These are phyloP conservation scores for Pichia sp. DNA, from an alignment of 1,139 yeast species.

Conservation along the genomic window DNA sequence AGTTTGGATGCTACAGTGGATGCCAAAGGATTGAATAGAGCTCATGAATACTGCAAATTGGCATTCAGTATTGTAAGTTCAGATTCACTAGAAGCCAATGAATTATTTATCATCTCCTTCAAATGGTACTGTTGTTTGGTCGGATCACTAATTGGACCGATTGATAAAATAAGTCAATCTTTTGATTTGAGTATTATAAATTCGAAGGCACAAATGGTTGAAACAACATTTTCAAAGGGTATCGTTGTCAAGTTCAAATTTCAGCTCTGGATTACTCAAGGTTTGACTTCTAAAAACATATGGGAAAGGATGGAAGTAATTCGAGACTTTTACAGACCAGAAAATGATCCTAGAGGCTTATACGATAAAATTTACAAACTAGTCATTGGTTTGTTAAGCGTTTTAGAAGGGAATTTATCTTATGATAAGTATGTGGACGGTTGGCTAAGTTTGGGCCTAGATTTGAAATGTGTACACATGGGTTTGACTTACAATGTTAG, in stretches of 20 bases:
- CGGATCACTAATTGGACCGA: constrained; percentile 45
- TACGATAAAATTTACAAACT: constrained; percentile 4
- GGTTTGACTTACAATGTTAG: constrained; percentile 4
- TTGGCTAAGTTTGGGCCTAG: background rate
- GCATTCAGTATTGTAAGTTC: constrained; percentile 40
- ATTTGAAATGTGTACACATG: background rate
- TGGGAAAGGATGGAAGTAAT: constrained; percentile 10
- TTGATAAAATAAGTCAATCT: constrained; percentile 36
- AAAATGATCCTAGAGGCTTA: background rate
- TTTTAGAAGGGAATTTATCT: constrained; percentile 10
- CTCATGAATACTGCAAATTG: constrained; percentile 38
- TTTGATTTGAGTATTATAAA: constrained; percentile 31
- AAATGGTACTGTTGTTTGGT: constrained; percentile 42
- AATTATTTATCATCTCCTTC: constrained; percentile 40
- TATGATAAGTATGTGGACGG: constrained; percentile 4
- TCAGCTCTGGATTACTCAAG: constrained; percentile 17
- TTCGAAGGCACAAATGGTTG: constrained; percentile 8
- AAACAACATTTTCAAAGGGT: constrained; percentile 7
- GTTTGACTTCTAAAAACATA: constrained; percentile 13
- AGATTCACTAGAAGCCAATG: constrained; percentile 35
- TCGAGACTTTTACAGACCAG: background rate
- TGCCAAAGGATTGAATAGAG: constrained; percentile 37
- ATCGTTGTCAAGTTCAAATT: constrained; percentile 13
- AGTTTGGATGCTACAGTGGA: constrained; percentile 31
- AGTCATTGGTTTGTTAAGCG: constrained; percentile 7